phyloP scores from a whole-genome alignment of 2,329 filamentous ascomycete genomes.

The Aspergillus sp. region DNA sequence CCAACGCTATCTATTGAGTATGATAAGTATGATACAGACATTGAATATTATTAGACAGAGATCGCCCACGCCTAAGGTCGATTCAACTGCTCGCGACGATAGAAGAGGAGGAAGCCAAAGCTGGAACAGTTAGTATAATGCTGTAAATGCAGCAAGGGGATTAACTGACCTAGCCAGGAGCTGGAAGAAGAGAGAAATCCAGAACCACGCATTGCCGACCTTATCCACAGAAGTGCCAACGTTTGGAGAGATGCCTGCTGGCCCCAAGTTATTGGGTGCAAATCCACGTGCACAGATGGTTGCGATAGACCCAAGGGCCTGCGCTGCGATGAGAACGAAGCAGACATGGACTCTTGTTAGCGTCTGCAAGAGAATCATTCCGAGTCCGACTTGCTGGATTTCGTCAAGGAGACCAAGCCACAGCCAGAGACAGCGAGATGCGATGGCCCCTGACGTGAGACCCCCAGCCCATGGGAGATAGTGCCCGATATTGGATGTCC shows the following conservation, averaged over 20 bases:
- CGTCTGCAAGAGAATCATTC: constrained; percentile 67
- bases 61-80: too few species aligned
- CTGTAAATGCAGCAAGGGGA: too few species aligned
- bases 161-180: constrained; percentile 51
- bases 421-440: constrained; percentile 62
- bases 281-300: constrained; percentile 63
- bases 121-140: constrained; percentile 20
- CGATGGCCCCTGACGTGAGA: constrained; percentile 54
- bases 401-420: constrained; percentile 67
- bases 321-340: constrained; percentile 60
- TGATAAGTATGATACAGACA: too few species aligned
- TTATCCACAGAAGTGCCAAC: constrained; percentile 51
- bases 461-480: constrained; percentile 64
- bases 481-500: constrained; percentile 58
- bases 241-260: constrained; percentile 63
- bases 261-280: constrained; percentile 61
- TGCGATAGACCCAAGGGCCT: constrained; percentile 61
- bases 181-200: constrained; percentile 60
- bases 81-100: constrained; percentile 45
- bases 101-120: constrained; percentile 44
- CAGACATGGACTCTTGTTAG: constrained; percentile 65
- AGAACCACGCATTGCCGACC: constrained; percentile 58
- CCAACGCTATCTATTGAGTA: too few species aligned
- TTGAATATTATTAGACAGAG: too few species aligned
- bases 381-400: constrained; percentile 65